phyloP scores from a whole-genome alignment of 768 basidiomycete species.

The Termitomyces sp. region DNA sequence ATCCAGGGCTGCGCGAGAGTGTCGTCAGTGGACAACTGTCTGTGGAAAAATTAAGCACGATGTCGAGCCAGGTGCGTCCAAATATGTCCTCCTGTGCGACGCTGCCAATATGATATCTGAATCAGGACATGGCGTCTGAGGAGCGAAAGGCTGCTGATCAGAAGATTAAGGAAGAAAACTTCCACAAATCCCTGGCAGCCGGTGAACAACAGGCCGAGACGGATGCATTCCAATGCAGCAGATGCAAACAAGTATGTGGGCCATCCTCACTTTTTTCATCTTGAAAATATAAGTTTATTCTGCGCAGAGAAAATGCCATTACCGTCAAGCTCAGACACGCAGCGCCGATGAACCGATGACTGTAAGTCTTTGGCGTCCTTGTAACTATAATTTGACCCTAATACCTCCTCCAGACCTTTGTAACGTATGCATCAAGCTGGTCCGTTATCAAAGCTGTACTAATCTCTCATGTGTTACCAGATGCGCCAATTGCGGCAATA shows the following conservation, averaged over 20 bases:
- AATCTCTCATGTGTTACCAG: constrained; percentile 6
- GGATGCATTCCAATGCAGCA: constrained; percentile 93
- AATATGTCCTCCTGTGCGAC: neutral
- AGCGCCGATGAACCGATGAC: constrained; percentile 99
- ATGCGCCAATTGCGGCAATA: constrained; percentile 24
- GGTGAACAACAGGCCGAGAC: constrained; percentile 91
- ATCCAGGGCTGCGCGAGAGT: constrained; percentile 78
- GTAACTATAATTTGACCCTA: neutral
- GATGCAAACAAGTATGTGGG: constrained; percentile 77
- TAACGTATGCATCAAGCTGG: constrained; percentile 50
- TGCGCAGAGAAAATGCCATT: constrained; percentile 73
- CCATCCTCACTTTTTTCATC: neutral
- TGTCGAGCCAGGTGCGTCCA: constrained; percentile 69
- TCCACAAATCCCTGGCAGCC: constrained; percentile 88
- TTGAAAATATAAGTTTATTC: neutral
- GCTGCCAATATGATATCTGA: neutral
- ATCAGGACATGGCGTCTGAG: constrained; percentile 93
- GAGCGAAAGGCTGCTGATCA: constrained; percentile 81
- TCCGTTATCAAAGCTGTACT: neutral
- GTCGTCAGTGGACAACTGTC: constrained; percentile 79
- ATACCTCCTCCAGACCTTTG: constrained; percentile 60
- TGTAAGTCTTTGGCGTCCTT: constrained; percentile 35
- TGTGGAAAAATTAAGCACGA: constrained; percentile 64
- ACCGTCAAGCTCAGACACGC: constrained; percentile 94
- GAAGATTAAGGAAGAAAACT: constrained; percentile 78